Evolutionary conservation across 805 yeast species (phyloP).

Genomic region (Candida sithepensis): DNA sequence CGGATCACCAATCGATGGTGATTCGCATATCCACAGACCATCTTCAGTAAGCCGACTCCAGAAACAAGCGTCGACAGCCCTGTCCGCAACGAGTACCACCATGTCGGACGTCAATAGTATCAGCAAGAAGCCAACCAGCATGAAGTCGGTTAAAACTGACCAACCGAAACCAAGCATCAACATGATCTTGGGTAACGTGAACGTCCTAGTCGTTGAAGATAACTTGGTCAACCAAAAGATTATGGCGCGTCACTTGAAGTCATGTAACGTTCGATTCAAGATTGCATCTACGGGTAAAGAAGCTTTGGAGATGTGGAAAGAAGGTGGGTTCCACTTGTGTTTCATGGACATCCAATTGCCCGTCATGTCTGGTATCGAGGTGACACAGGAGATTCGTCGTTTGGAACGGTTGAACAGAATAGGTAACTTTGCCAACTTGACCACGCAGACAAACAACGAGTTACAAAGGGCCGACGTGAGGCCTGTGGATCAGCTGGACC

Average conservation of each 20-base stretch:
- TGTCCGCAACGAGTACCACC: too few species aligned
- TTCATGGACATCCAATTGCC: conserved; percentile 98
- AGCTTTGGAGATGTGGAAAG: conserved; percentile 91
- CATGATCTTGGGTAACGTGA: conserved; percentile 81
- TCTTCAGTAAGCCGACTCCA: too few species aligned
- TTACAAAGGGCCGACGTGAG: conserved; percentile 5
- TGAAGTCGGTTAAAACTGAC: background rate
- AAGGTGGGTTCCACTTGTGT: conserved; percentile 91
- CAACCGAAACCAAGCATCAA: conserved; percentile 38
- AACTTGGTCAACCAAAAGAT: conserved; percentile 91
- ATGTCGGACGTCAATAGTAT: background rate
- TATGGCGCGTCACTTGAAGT: conserved; percentile 80
- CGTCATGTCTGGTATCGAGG: conserved; percentile 92
- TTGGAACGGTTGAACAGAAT: conserved; percentile 77
- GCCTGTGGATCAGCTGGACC: conserved; percentile 54
- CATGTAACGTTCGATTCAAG: conserved; percentile 78
- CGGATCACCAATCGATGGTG: background rate
- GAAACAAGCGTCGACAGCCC: too few species aligned
- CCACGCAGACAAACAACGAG: background rate
- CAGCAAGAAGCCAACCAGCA: background rate
- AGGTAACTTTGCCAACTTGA: conserved; percentile 46
- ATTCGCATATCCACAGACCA: too few species aligned
- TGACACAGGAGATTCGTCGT: conserved; percentile 85
- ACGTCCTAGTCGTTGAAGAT: conserved; percentile 93
- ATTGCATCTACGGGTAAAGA: conserved; percentile 93